phyloP scores from a whole-genome alignment of 345 rosid species.

The Theobroma cacao region DNA sequence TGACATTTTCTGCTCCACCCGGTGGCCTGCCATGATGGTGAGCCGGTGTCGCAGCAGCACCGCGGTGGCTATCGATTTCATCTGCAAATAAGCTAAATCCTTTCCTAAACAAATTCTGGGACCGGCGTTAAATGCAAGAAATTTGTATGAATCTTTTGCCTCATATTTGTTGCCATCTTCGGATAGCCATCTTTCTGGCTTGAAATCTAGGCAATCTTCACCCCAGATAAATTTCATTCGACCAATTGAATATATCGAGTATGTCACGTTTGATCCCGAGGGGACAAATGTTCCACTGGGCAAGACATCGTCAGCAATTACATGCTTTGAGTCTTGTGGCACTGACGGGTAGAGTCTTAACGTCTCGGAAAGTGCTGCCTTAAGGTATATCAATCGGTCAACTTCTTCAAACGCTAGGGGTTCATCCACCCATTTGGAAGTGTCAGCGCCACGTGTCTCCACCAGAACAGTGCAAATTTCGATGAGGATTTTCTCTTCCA shows the following conservation, averaged over 20 bases:
- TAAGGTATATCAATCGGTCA: conserved; percentile 57
- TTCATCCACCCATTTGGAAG: conserved; percentile 45
- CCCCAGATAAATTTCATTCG: conserved; percentile 72
- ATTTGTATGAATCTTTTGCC: conserved; percentile 43
- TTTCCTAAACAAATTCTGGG: conserved; percentile 73
- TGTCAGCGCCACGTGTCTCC: conserved; percentile 50
- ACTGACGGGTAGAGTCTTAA: conserved; percentile 72
- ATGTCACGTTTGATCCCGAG: conserved; percentile 59
- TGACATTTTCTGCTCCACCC: conserved; percentile 82
- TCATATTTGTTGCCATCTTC: conserved; percentile 26
- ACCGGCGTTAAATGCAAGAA: conserved; percentile 73
- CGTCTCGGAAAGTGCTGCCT: conserved; percentile 75
- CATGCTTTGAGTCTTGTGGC: conserved; percentile 75
- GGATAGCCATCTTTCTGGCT: conserved; percentile 69
- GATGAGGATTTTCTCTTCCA: conserved; percentile 54
- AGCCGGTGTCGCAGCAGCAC: conserved; percentile 57
- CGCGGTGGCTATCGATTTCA: conserved; percentile 73
- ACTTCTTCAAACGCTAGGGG: conserved; percentile 62
- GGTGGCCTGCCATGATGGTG: conserved; percentile 48
- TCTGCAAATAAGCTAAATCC: conserved; percentile 66
- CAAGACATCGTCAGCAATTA: conserved; percentile 47
- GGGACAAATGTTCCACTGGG: conserved; percentile 70
- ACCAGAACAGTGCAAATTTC: conserved; percentile 59
- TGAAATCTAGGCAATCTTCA: conserved; percentile 57
- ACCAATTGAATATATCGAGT: conserved; percentile 67